phyloP scores from a whole-genome alignment of 208 protist genomes.

The Balamuthia mandrillaris region DNA sequence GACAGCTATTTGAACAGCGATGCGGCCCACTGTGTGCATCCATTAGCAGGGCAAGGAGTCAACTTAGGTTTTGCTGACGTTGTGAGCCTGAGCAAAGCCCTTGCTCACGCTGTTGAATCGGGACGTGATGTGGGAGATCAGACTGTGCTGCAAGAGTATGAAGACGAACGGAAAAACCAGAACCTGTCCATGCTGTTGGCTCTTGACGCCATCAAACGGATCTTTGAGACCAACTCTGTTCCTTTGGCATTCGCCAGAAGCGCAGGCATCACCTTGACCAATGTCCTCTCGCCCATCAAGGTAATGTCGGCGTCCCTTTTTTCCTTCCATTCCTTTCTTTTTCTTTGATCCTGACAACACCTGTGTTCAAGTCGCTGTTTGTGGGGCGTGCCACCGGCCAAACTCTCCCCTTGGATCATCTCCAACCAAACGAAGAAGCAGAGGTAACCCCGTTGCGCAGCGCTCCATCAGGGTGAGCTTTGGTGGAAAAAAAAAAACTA shows the following conservation, averaged over 20 bases:
- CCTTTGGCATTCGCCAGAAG: background rate
- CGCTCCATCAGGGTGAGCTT: too few relatives aligned
- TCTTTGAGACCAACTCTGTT: slow-evolving; percentile 9
- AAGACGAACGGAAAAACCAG: background rate
- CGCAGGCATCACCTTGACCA: slow-evolving; percentile 30
- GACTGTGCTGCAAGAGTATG: slow-evolving; percentile 24
- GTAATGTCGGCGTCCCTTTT: background rate
- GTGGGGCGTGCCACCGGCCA: too few relatives aligned
- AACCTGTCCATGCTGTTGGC: slow-evolving; percentile 27
- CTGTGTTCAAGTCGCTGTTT: too few relatives aligned
- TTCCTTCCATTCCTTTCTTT: too few relatives aligned
- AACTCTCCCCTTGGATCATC: too few relatives aligned
- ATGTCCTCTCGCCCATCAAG: slow-evolving; percentile 32
- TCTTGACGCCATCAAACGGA: slow-evolving; percentile 37
- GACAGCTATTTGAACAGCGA: slow-evolving; percentile 62
- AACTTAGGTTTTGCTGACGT: slow-evolving; percentile 85
- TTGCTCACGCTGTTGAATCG: background rate
- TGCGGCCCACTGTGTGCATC: slow-evolving; percentile 85
- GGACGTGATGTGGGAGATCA: slow-evolving; percentile 12
- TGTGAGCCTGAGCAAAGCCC: background rate
- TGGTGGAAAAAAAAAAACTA: too few relatives aligned
- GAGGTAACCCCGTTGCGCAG: too few relatives aligned
- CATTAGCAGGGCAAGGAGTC: slow-evolving; percentile 85
- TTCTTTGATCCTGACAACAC: too few relatives aligned
- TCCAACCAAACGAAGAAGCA: too few relatives aligned